Evolutionary conservation across 345 rosid species (phyloP).

Genomic region (Arabidopsis arenosa): DNA sequence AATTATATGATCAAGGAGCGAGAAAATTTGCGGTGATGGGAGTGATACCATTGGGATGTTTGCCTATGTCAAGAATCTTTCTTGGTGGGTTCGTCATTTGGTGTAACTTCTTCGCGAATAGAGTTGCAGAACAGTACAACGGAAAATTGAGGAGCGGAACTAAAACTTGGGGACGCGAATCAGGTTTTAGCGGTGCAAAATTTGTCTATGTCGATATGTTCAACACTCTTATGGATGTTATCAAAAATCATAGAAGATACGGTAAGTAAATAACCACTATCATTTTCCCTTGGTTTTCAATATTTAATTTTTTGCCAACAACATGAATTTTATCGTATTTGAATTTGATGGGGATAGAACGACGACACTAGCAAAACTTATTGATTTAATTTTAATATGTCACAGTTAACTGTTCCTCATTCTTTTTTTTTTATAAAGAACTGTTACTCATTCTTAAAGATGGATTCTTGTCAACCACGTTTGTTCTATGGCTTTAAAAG

Average conservation of each 20-base stretch:
- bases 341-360: not conserved
- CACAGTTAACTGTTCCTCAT: not conserved
- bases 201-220: constrained; percentile 62
- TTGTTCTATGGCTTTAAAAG: not conserved
- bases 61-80: constrained; percentile 39
- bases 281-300: not conserved
- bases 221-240: constrained; percentile 56
- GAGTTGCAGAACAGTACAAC: constrained; percentile 32
- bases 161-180: constrained; percentile 10
- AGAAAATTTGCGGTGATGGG: constrained; percentile 47
- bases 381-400: not conserved
- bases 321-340: not conserved
- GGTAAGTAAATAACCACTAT: constrained; percentile 52
- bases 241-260: constrained; percentile 49
- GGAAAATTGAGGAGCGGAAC: not conserved
- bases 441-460: not conserved
- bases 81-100: constrained; percentile 21
- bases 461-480: not conserved
- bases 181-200: constrained; percentile 38
- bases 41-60: constrained; percentile 44
- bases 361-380: not conserved
- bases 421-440: no score
- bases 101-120: constrained; percentile 34
- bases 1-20: constrained; percentile 38
- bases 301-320: not conserved